These are phyloP conservation scores for Agaricus sinodeliciosus DNA, from an alignment of 768 basidiomycete species.

Conservation along the genomic window DNA sequence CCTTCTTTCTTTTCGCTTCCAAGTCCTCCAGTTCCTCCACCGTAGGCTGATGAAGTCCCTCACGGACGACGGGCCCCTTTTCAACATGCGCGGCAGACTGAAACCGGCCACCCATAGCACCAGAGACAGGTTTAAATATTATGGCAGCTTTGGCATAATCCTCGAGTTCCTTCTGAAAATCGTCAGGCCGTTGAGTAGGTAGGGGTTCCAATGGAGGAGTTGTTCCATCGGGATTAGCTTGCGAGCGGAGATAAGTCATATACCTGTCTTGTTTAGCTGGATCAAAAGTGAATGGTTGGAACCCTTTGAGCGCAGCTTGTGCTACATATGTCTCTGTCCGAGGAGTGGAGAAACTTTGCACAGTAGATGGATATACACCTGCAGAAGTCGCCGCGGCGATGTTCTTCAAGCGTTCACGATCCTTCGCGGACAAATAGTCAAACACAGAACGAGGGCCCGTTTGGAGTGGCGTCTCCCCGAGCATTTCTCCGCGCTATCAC, in stretches of 20 bases:
- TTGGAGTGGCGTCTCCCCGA: conserved; percentile 77
- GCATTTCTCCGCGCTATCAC: conserved; percentile 65
- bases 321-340: conserved; percentile 73
- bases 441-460: conserved; percentile 78
- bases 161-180: conserved; percentile 74
- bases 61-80: conserved; percentile 48
- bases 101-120: conserved; percentile 94
- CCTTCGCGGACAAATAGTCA: conserved; percentile 90
- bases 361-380: conserved; percentile 16
- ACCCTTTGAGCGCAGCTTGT: conserved; percentile 80
- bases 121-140: conserved; percentile 87
- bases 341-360: conserved; percentile 27
- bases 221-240: conserved; percentile 43
- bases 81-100: conserved; percentile 76
- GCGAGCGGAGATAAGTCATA: conserved; percentile 70
- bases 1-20: conserved; percentile 32
- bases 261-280: conserved; percentile 83
- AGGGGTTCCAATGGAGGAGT: conserved; percentile 44
- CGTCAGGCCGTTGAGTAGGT: conserved; percentile 54
- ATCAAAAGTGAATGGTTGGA: conserved; percentile 80
- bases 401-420: conserved; percentile 75
- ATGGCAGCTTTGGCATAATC: conserved; percentile 85
- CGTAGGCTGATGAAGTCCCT: conserved; percentile 62
- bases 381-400: conserved; percentile 29
- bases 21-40: conserved; percentile 37